Evolutionary conservation across 2,329 filamentous ascomycete genomes (phyloP), one percentile per base, ranked within the genome.

Genomic region (Aschersonia sp.): DNA sequence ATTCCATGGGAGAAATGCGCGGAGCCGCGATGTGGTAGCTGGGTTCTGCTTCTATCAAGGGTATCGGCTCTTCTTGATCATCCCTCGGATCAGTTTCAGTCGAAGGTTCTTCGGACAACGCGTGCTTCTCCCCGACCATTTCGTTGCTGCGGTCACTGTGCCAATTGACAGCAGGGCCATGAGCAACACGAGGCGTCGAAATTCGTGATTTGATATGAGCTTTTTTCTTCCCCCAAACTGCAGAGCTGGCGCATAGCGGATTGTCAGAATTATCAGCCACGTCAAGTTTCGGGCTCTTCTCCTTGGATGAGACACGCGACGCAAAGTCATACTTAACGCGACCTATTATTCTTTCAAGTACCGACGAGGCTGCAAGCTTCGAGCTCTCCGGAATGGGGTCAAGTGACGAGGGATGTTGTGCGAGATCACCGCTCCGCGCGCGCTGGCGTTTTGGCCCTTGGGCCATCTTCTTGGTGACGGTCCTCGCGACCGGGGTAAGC

Each of bases 1-100:
- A 68, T 42, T 69, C 66, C 63, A 68, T 66, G 1, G 64, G 63
- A 1, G 65, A 67, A 4, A 69, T 45, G 0, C 64, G 59, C 1
- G 64, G 63, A 22, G 22, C 43, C 30, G 44, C 47, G 12, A 50
- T 10, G 5, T 37, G 11, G 11, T 47, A 45, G 4, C 30, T 9
- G 22, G 10, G 14, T 30, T 9, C 10, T 31, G 22, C 42, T 9
- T 31, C 22, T 10, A 9, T 9, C 22, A 22, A 22, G 22, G 22
- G 22, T 22, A 22, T 22, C 22, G 22, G 22, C 22, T 22, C 22
- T 22, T 22, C 22, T 22, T 22, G 22, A 22, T 22, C 22, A 22
- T 22, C 22, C 22, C 22, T 22, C 22, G 22, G 22, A 4, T 22
- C 22, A 22, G 22, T 22, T 22, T 22, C 22, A 22, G 22, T 22